Conservation (phyloP, 2,329 filamentous ascomycete species). For the Microsporum ferrugineum region DNA sequence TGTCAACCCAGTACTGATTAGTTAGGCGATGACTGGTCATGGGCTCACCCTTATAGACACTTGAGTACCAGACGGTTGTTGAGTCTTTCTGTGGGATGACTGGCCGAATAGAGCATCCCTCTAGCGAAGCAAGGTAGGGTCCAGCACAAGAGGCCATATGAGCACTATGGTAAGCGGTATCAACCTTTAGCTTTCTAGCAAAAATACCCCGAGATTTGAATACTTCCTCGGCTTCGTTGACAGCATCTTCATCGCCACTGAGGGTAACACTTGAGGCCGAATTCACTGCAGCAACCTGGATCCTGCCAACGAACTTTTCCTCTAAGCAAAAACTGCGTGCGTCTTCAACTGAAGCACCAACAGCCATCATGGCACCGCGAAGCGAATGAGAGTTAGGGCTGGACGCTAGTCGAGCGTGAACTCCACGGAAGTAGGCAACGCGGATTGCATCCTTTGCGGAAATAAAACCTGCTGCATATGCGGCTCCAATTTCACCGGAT, state of each 20-base stretch:
- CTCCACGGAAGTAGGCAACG: constrained; percentile 37
- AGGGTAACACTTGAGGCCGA: constrained; percentile 34
- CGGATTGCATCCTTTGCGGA: constrained; percentile 33
- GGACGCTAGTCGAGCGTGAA: constrained; percentile 18
- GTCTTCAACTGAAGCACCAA: constrained; percentile 30
- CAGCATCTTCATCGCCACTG: constrained; percentile 32
- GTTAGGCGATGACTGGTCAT: constrained; percentile 17
- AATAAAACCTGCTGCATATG: constrained; percentile 39
- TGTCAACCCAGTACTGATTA: constrained; percentile 29
- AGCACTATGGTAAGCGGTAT: constrained; percentile 36
- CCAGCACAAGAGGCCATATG: constrained; percentile 26
- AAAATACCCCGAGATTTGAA: constrained; percentile 30
- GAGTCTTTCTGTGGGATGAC: neutral
- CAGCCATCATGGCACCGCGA: constrained; percentile 41
- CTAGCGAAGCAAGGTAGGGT: constrained; percentile 12
- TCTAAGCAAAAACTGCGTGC: constrained; percentile 21
- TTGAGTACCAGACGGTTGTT: constrained; percentile 22
- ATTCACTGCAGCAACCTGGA: constrained; percentile 31
- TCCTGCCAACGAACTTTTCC: constrained; percentile 19
- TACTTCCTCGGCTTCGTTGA: constrained; percentile 22
- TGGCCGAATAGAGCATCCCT: constrained; percentile 4
- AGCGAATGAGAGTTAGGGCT: neutral
- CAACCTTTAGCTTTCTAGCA: constrained; percentile 30
- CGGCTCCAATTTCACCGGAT: constrained; percentile 41
- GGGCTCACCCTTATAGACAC: constrained; percentile 15